phyloP scores from a whole-genome alignment of 495 filamentous ascomycete genomes.

The Bathelium albidoporum region DNA sequence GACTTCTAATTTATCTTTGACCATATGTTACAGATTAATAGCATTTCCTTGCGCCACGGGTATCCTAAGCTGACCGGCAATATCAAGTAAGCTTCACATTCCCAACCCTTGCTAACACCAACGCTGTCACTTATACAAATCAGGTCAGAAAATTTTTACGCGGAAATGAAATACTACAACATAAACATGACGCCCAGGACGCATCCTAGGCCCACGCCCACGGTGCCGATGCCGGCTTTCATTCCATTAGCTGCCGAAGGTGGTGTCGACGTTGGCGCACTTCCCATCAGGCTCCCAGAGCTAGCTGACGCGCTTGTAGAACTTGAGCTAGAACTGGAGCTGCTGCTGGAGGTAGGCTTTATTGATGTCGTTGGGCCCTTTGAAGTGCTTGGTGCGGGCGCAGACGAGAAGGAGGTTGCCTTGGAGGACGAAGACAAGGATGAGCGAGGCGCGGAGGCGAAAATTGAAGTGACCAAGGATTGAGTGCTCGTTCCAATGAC shows the following conservation, averaged over 20 bases:
- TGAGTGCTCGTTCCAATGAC: not conserved
- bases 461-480: not conserved
- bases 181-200: not conserved
- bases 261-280: conserved; percentile 25
- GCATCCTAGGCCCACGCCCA: not conserved
- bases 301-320: not conserved
- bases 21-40: not conserved
- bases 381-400: not conserved
- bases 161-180: not conserved
- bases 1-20: too few relatives aligned
- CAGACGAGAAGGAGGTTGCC: not conserved
- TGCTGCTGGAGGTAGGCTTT: not conserved
- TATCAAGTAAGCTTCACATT: not conserved
- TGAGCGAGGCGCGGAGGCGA: not conserved
- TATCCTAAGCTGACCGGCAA: not conserved
- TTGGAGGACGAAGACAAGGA: too few relatives aligned
- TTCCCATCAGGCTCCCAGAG: conserved; percentile 15
- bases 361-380: not conserved
- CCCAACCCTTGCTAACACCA: not conserved
- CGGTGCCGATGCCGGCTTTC: not conserved
- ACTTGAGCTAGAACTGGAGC: not conserved
- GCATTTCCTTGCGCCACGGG: not conserved
- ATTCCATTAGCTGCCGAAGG: conserved; percentile 12
- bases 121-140: not conserved
- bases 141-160: not conserved